Base-by-base conservation (phyloP, 2,329 filamentous ascomycete genomes). In the Calonectria honghensis region DNA sequence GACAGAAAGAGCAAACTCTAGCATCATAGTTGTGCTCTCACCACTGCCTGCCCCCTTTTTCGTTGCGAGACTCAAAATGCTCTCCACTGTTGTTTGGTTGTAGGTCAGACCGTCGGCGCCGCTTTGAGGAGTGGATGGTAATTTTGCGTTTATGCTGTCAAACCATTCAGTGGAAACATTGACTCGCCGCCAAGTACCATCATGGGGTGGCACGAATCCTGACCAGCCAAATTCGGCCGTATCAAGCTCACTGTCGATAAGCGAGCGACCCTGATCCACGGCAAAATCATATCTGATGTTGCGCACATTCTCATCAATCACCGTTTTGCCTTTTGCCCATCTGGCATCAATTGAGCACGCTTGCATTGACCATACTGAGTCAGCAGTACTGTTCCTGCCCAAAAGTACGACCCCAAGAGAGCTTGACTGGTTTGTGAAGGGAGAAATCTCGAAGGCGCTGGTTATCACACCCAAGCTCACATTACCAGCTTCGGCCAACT, bases 1-100 rank as follows among this genome's bases (percentile, higher is more conserved):
- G 31, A 57, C 52, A 13, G 52, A 9, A 24, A 57, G 52, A 24
- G 18, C 52, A 57, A 13, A 57, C 13, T 57, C 31, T 1, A 57
- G 13, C 52, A 57, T 57, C 52, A 57, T 57, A 6, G 52, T 57
- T 3, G 52, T 57, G 20, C 52, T 57, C 11, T 57, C 52, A 14
- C 52, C 31, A 10, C 3, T 37, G 10, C 31, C 52, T 1, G 24
- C 13, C 6, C 52, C 52, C 14, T 57, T 57, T 20, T 18, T 2
- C 9, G 3, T 20, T 1, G 24, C 52, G 3, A 57, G 20, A 6
- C 52, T 24, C 52, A 57, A 57, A 57, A 57, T 37, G 31, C 52
- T 57, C 31, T 57, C 52, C 13, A 57, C 14, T 2, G 52, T 35
- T 9, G 31, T 57, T 31, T 2, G 2, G 31, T 57, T 57, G 31